Base-by-base conservation (phyloP, 495 filamentous ascomycete genomes). In the Neurospora sp. region DNA sequence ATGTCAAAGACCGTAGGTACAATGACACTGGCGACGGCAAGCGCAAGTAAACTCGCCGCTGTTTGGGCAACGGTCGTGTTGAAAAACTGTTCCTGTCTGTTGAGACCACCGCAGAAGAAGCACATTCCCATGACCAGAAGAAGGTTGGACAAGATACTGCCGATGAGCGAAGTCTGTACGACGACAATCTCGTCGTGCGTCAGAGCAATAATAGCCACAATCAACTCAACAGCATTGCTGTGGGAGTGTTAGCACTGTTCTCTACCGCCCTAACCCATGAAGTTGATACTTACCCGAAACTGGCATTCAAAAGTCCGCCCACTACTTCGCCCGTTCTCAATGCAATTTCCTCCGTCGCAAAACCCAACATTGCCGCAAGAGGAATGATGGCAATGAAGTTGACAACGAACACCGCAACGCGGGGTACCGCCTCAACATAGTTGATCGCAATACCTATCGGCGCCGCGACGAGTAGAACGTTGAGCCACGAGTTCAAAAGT, bases 41-140 rank as follows among this genome's bases (percentile, higher is more conserved):
- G 83, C 4, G 93, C 90, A 2, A 98, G 85, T 16, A 98, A 81
- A 82, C 90, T 92, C 38, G 94, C 89, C 1, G 94, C 94, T 0
- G 94, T 98, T 79, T 97, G 93, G 1, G 94, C 94, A n/a, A 98
- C 94, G 3, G 91, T 92, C 2, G 92, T 89, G 83, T 98, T 98
- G 87, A 98, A 98, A 79, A 89, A 90, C 76, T 98, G 94, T 78
- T 97, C 92, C 39, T 88, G 74, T 27, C 94, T 89, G 69, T 91
- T 89, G 69, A 96, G 80, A 39, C 94, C 94, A 39, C 94, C 94
- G 70, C 92, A 92, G 83, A 96, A 93, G 86, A 98, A 98, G 79
- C 90, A 94, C 91, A 96, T 94, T 20, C 94, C 94, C 84, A 97
- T 85, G 42, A 98, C 95, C 23, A 98, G 87, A 6, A 98, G 90